These are phyloP conservation scores for Verbascum thapsus DNA, from an alignment of 257 asterid genomes.

Conservation along the genomic window DNA sequence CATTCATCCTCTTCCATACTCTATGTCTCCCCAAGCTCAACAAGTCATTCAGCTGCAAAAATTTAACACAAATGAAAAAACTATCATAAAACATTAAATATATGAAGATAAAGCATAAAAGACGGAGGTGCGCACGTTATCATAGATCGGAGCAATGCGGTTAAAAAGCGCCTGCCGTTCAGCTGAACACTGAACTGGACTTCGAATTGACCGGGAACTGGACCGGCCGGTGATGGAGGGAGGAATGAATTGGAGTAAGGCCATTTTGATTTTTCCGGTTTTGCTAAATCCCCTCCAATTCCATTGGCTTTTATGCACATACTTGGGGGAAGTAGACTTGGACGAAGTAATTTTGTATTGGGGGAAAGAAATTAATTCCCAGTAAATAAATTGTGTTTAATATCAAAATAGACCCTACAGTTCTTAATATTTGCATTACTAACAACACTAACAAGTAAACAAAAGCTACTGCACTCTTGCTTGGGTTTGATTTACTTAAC, in stretches of 20 bases:
- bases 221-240: conserved; percentile 40
- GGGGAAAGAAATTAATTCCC: too few species aligned
- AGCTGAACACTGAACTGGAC: conserved; percentile 50
- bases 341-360: too few species aligned
- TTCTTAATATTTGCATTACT: too few species aligned
- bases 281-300: too few species aligned
- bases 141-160: conserved; percentile 88
- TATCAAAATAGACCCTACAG: too few species aligned
- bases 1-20: conserved; percentile 88
- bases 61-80: neutral
- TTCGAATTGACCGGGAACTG: conserved; percentile 33
- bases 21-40: conserved; percentile 74
- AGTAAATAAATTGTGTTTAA: too few species aligned
- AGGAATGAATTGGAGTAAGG: conserved; percentile 41
- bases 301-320: too few species aligned
- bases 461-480: too few species aligned
- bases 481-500: too few species aligned
- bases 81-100: neutral
- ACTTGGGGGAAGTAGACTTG: too few species aligned
- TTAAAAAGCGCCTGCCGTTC: conserved; percentile 75
- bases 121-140: conserved; percentile 50
- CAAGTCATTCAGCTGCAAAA: conserved; percentile 70
- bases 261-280: conserved; percentile 24
- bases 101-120: too few species aligned
- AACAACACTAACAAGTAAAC: too few species aligned